Percentiles rank a stretch among this genome's conserved stretches.
Conservation (phyloP, 2,329 filamentous ascomycete genomes). For the Aspergillus chevalieri region DNA sequence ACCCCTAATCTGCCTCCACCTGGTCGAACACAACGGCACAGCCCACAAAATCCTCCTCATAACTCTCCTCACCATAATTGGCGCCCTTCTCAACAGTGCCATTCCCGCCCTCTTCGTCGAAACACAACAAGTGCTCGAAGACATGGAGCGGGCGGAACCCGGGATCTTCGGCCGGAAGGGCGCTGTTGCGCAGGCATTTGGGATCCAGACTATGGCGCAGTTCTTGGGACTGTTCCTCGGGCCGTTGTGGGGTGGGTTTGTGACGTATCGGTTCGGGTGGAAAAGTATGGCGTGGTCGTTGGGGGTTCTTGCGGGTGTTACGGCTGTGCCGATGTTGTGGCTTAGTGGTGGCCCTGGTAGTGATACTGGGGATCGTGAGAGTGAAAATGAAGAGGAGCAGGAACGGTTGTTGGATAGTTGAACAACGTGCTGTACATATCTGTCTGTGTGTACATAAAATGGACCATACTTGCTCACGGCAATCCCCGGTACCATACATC, state of each 20-base stretch:
- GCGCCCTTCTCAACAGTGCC: constrained; percentile 52
- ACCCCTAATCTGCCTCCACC: constrained; percentile 59
- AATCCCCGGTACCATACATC: too few species aligned
- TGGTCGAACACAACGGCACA: constrained; percentile 53
- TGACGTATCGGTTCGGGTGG: constrained; percentile 30
- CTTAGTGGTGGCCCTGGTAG: constrained; percentile 1
- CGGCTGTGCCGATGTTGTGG: constrained; percentile 22
- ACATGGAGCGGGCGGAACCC: constrained; percentile 57
- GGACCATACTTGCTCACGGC: neutral
- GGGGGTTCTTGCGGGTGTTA: constrained; percentile 22
- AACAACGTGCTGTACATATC: neutral
- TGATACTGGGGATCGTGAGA: neutral
- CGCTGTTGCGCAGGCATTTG: constrained; percentile 61
- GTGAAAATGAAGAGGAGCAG: constrained; percentile 6
- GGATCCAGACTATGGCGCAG: constrained; percentile 59
- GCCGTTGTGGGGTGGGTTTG: constrained; percentile 50
- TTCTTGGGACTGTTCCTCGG: constrained; percentile 55
- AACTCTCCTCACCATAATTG: constrained; percentile 56
- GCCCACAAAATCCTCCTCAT: constrained; percentile 61
- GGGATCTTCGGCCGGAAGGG: constrained; percentile 54
- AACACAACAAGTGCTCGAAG: constrained; percentile 49
- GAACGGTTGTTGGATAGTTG: constrained; percentile 4
- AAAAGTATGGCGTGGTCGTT: constrained; percentile 21
- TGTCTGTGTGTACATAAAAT: neutral
- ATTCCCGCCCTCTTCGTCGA: constrained; percentile 67